Evolutionary conservation across 2,329 filamentous ascomycete genomes (phyloP).

Genomic region (Myrmaecium sp.): DNA sequence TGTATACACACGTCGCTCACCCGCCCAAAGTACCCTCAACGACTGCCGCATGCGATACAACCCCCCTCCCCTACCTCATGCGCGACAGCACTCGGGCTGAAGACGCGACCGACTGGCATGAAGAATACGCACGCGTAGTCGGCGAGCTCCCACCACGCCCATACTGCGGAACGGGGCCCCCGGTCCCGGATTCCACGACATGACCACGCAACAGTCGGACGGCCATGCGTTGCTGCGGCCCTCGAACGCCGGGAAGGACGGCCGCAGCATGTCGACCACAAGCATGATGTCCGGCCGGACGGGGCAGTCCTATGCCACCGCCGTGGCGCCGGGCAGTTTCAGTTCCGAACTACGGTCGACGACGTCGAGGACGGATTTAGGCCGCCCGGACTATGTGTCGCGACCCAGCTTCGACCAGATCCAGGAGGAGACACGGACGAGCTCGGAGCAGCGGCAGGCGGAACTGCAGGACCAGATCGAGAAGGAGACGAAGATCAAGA

Average conservation of each 20-base stretch:
- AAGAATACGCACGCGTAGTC: too few species aligned
- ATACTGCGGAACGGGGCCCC: too few species aligned
- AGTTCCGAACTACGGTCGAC: slow-evolving; percentile 69
- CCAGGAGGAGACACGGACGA: slow-evolving; percentile 47
- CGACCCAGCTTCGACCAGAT: slow-evolving; percentile 29
- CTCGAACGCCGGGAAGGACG: slow-evolving; percentile 29
- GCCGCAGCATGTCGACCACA: slow-evolving; percentile 37
- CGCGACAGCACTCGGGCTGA: too few species aligned
- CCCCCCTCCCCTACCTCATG: background rate
- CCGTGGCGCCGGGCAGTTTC: slow-evolving; percentile 61
- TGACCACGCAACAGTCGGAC: too few species aligned
- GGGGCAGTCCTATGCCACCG: slow-evolving; percentile 52
- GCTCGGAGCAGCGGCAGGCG: slow-evolving; percentile 57
- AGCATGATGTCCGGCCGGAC: slow-evolving; percentile 46
- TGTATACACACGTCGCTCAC: too few species aligned
- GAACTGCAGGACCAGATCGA: slow-evolving; percentile 71
- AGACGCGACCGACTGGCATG: too few species aligned
- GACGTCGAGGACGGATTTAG: slow-evolving; percentile 44
- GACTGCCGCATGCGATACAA: background rate
- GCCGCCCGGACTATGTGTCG: slow-evolving; percentile 38
- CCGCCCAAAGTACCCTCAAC: too few species aligned
- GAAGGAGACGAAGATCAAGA: slow-evolving; percentile 94
- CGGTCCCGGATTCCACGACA: too few species aligned
- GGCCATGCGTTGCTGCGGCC: slow-evolving; percentile 25
- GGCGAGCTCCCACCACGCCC: too few species aligned